Evolutionary conservation across 805 yeast genomes (phyloP), one percentile per base, ranked within the genome.

Genomic region (Komagataella populi): DNA sequence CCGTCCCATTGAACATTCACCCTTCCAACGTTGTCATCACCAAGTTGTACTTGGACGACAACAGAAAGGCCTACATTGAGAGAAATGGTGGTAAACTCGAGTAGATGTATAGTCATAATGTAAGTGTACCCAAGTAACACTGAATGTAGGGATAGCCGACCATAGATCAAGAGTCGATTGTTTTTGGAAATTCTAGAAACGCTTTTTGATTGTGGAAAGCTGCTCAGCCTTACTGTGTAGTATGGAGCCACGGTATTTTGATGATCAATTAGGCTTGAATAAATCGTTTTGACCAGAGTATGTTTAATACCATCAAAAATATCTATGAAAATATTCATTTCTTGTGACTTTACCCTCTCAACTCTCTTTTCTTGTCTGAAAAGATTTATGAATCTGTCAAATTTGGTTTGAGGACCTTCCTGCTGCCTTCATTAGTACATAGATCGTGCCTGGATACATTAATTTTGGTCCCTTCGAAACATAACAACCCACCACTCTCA

Each of bases 21-120:
- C 96, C 99, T 72, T 91, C 98, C 59, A 93, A 93, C 83, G 95
- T 93, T 71, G 96, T 91, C 76, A 87, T 93, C 77, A 93, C 98
- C 79, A 88, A 88, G 80, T 82, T 93, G 74, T 87, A 89, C 83
- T 84, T 93, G 74, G 97, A 91, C 84, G 87, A 87, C 80, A 96
- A 91, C 86, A 87, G 99, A 83, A 90, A 91, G 83, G 95, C 87
- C 73, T 84, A 91, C 78, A 87, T 91, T 70, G 81, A 80, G 72
- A 89, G 96, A 85, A 91, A 91, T 83, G 96, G 97, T 74, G 98
- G 98, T 72, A 89, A 87, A 73, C 79, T 80, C 70, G 96, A 89
- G 81, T 88, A 87, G 80, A 71, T 71, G 47, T 45, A 45, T 45
- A 22, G 47, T 30, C 39, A 30, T 30, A 30, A 30, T 30, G 39